Evolutionary conservation across 306 rosid species (phyloP), one percentile per base, ranked within the genome.

Genomic region (Rubus idaeus): DNA sequence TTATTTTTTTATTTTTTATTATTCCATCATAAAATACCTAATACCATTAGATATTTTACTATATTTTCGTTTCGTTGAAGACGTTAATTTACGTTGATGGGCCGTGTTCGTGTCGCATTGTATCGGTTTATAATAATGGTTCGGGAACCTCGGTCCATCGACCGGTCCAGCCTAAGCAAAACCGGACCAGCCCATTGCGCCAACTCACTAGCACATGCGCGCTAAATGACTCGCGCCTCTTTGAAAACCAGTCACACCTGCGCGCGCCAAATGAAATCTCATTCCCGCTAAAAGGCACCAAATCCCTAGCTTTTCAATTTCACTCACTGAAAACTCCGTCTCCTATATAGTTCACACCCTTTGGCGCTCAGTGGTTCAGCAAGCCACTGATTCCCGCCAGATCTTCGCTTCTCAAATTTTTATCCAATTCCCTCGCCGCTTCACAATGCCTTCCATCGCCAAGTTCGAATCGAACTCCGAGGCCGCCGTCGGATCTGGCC

Each of bases 401-500:
- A 8, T n/a, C 12, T 56, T 7, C 21, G 3, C 21, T 3, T 52
- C 30, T 56, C 61, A 30, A 30, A 30, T 30, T 30, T 30, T 30
- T 2, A 1, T 9, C 13, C 3, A 21, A 3, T 12, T 2, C 30
- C 4, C 62, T 3, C 30, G 2, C 30, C 35, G 35, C 35, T 30
- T 30, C 35, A 30, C 35, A 30, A 30, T 30, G 35, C 35, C 35
- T 53, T 18, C 4, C 60, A 18, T 53, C 23, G 60, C 62, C 26
- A 23, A 23, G 26, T 21, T 55, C 26, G 60, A 7, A 37, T 56
- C 75, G 3, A 79, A 51, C 11, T 1, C 35, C 35, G 35, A 30
- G 35, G 35, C 35, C 35, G 60, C 44, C 20, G 41, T 64, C 58
- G 56, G 61, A 78, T 58, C 82, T 69, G 20, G 39, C 51, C 37